These are phyloP conservation scores for Cornus florida DNA, from an alignment of 148 eudicot genomes.

Conservation along the genomic window DNA sequence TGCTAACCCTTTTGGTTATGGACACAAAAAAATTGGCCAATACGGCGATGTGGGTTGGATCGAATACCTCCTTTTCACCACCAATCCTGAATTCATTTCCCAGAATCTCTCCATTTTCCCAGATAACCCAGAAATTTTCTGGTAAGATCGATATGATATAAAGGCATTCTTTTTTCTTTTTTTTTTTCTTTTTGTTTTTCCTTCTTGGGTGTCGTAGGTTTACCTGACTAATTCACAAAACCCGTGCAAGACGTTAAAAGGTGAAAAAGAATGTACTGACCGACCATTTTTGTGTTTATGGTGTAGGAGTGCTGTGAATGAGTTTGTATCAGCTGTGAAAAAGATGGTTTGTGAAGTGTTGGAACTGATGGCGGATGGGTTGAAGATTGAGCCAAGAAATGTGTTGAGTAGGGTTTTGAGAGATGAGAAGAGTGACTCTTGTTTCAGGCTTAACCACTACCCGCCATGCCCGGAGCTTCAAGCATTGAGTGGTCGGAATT, in stretches of 20 bases:
- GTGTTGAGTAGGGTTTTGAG: slow-evolving; percentile 40
- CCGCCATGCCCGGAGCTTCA: slow-evolving; percentile 52
- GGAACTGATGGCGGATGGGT: slow-evolving; percentile 50
- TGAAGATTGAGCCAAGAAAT: slow-evolving; percentile 33
- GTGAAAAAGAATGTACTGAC: too few relatives aligned
- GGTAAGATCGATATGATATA: slow-evolving; percentile 16
- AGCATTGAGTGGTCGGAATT: slow-evolving; percentile 21
- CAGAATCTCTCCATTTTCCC: slow-evolving; percentile 24
- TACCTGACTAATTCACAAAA: too few relatives aligned
- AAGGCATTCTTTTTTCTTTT: too few relatives aligned
- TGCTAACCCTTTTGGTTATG: slow-evolving; percentile 54
- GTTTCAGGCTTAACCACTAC: slow-evolving; percentile 58
- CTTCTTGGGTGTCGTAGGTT: too few relatives aligned
- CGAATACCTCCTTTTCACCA: slow-evolving; percentile 41
- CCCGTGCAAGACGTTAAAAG: too few relatives aligned
- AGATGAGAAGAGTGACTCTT: slow-evolving; percentile 48
- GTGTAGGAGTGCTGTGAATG: slow-evolving; percentile 35
- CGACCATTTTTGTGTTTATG: neutral
- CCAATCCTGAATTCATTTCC: slow-evolving; percentile 23
- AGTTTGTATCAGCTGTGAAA: slow-evolving; percentile 35
- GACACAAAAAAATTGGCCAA: slow-evolving; percentile 44
- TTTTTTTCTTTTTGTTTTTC: too few relatives aligned
- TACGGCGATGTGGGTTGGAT: slow-evolving; percentile 64
- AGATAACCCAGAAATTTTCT: slow-evolving; percentile 31
- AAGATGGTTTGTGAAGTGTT: slow-evolving; percentile 40